Evolutionary conservation across 345 rosid species (phyloP).

Genomic region (Dimocarpus longan): DNA sequence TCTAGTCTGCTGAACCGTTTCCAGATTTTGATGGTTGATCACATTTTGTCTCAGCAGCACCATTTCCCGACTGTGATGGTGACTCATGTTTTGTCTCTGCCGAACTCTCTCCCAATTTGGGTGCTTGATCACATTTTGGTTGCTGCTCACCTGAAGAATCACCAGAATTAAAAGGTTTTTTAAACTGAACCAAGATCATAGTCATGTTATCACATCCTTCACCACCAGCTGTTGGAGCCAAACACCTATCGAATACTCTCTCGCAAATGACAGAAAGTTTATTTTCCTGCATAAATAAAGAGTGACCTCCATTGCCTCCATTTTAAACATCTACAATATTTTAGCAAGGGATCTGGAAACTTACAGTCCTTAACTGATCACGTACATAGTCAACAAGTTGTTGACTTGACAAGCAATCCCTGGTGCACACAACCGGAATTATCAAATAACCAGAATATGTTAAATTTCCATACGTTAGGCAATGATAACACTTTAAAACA

Average conservation of each 20-base stretch:
- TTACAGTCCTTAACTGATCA: conserved; percentile 57
- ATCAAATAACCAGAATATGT: conserved; percentile 1
- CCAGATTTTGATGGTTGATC: neutral
- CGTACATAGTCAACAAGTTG: conserved; percentile 71
- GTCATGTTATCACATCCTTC: conserved; percentile 99
- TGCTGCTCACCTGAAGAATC: conserved; percentile 12
- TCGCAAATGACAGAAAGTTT: conserved; percentile 81
- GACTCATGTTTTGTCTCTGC: neutral
- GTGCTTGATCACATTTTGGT: neutral
- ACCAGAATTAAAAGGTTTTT: conserved; percentile 37
- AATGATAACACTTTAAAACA: neutral
- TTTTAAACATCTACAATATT: neutral
- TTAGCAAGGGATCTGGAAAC: neutral
- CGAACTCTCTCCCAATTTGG: neutral
- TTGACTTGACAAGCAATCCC: conserved; percentile 94
- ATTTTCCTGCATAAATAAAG: conserved; percentile 54
- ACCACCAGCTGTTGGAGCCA: conserved; percentile 84
- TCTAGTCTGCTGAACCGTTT: neutral
- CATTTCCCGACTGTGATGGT: neutral
- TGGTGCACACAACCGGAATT: too few relatives aligned
- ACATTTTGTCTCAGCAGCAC: neutral
- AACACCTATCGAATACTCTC: conserved; percentile 78
- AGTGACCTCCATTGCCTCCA: neutral
- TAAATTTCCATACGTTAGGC: neutral
- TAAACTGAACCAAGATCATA: conserved; percentile 84